phyloP scores from a whole-genome alignment of 2,329 filamentous ascomycete species.

The Sphaerostilbella broomeana region DNA sequence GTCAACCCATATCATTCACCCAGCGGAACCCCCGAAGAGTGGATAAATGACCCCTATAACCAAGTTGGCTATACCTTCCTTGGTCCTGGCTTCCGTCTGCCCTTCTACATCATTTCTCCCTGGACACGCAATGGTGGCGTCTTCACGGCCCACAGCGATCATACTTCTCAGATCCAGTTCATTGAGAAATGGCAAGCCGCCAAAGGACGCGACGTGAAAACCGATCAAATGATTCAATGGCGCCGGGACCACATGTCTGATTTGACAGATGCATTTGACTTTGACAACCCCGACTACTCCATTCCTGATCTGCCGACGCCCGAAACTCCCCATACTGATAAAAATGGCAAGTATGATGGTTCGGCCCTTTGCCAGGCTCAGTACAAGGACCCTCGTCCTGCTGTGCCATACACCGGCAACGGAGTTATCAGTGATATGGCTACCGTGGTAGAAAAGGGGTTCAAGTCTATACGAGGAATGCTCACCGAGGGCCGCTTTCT shows the following conservation, averaged over 20 bases:
- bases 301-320: slow-evolving; percentile 41
- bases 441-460: slow-evolving; percentile 44
- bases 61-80: slow-evolving; percentile 32
- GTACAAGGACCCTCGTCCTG: slow-evolving; percentile 31
- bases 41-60: slow-evolving; percentile 38
- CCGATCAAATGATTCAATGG: slow-evolving; percentile 25
- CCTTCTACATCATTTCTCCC: slow-evolving; percentile 49
- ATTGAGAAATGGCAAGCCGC: slow-evolving; percentile 41
- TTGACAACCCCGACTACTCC: slow-evolving; percentile 43
- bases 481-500: slow-evolving; percentile 50
- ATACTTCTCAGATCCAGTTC: slow-evolving; percentile 50
- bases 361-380: slow-evolving; percentile 36
- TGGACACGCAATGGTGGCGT: slow-evolving; percentile 49
- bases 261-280: slow-evolving; percentile 34
- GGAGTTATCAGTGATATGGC: slow-evolving; percentile 31
- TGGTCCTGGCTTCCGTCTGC: slow-evolving; percentile 39
- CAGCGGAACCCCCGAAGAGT: slow-evolving; percentile 43
- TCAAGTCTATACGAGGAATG: slow-evolving; percentile 44
- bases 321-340: slow-evolving; percentile 35
- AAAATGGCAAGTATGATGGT: slow-evolving; percentile 38
- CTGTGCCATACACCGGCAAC: slow-evolving; percentile 40
- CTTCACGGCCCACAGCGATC: slow-evolving; percentile 48
- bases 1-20: slow-evolving; percentile 46
- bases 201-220: slow-evolving; percentile 33
- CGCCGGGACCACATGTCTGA: slow-evolving; percentile 29